Evolutionary conservation across 1,284 basidiomycete species (phyloP).

Genomic region (Golubevia pallescens): DNA sequence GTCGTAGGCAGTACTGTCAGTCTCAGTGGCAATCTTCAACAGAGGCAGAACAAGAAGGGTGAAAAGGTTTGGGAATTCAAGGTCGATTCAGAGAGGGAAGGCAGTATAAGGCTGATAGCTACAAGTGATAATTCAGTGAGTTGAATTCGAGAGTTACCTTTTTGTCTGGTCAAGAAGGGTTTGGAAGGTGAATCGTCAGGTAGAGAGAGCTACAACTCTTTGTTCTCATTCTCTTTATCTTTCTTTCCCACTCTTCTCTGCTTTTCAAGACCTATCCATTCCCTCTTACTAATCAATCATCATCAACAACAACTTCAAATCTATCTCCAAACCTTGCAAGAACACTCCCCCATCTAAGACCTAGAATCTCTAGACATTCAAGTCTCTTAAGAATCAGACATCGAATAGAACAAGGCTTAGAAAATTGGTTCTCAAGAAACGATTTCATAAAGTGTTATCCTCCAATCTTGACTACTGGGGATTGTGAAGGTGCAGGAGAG

Average conservation of each 20-base stretch:
- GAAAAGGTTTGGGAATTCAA: too few relatives aligned
- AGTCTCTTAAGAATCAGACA: conserved; percentile 26
- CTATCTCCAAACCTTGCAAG: too few relatives aligned
- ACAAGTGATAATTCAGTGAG: neutral
- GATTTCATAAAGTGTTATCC: conserved; percentile 49
- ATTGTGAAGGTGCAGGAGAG: conserved; percentile 62
- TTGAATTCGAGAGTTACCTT: neutral
- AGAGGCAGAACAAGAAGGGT: too few relatives aligned
- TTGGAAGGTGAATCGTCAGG: too few relatives aligned
- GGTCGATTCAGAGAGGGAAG: neutral
- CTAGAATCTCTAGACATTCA: conserved; percentile 22
- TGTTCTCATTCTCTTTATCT: neutral
- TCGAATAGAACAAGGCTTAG: conserved; percentile 29
- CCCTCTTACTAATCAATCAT: too few relatives aligned
- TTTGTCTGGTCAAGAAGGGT: neutral
- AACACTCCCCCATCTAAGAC: conserved; percentile 24
- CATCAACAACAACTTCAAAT: too few relatives aligned
- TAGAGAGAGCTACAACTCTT: too few relatives aligned
- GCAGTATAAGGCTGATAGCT: neutral
- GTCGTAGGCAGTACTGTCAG: too few relatives aligned
- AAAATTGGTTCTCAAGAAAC: conserved; percentile 17
- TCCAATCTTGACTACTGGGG: conserved; percentile 54
- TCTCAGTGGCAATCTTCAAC: too few relatives aligned
- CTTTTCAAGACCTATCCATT: too few relatives aligned
- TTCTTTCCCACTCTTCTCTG: too few relatives aligned